Conservation (phyloP, 139 green algal species). For the Coelastrella sp. region DNA sequence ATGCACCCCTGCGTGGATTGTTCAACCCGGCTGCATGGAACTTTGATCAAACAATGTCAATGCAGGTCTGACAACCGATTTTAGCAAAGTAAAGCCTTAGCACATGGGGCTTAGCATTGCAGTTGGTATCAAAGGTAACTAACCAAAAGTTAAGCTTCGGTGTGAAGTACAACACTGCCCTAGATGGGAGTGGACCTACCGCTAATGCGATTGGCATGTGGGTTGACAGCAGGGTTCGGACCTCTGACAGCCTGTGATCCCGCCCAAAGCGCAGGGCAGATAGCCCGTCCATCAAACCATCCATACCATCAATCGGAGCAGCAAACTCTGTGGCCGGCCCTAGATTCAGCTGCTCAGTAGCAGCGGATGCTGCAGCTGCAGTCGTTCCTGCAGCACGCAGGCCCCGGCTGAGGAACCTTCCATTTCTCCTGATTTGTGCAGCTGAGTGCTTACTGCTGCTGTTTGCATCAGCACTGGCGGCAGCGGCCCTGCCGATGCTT, state of each 20-base stretch:
- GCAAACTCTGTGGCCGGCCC: neutral
- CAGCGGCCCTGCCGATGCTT: neutral
- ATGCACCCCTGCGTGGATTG: neutral
- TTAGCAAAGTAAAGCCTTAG: too few relatives aligned
- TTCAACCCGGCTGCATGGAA: too few relatives aligned
- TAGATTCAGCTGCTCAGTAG: neutral
- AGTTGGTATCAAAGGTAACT: too few relatives aligned
- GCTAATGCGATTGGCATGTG: slow-evolving; percentile 26
- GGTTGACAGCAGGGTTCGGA: slow-evolving; percentile 53
- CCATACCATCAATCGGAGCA: slow-evolving; percentile 37
- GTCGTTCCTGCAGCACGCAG: neutral
- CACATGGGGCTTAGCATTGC: too few relatives aligned
- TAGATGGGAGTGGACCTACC: neutral
- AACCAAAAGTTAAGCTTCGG: too few relatives aligned
- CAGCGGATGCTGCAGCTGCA: neutral
- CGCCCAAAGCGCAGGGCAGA: slow-evolving; percentile 72
- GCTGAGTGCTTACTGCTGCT: neutral
- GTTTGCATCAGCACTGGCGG: neutral
- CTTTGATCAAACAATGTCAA: too few relatives aligned
- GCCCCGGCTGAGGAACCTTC: slow-evolving; percentile 15
- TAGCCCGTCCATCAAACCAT: slow-evolving; percentile 10
- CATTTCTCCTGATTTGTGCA: neutral
- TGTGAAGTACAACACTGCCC: too few relatives aligned
- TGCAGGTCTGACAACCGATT: too few relatives aligned
- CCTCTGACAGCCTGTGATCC: slow-evolving; percentile 82